Conservation (phyloP, 208 protist species). For the Leishmania aethiopica region DNA sequence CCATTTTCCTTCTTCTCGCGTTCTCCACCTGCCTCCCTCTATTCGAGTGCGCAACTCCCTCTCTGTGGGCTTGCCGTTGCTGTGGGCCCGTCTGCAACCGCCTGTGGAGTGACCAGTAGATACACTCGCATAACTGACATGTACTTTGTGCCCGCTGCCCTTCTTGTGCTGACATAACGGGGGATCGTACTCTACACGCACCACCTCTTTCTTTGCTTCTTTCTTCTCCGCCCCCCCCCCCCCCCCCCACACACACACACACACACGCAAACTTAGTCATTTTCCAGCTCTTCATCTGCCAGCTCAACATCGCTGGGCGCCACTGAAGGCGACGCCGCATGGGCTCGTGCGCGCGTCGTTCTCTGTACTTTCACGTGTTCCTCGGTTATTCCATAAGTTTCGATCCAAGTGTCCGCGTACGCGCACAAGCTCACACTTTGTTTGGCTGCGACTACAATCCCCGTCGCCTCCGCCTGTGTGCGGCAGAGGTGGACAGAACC, state of each 20-base stretch:
- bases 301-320: not conserved
- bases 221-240: not conserved
- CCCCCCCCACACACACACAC: too few species aligned
- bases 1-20: not conserved
- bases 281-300: not conserved
- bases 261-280: not conserved
- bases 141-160: not conserved
- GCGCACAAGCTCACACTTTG: not conserved
- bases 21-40: not conserved
- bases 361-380: not conserved
- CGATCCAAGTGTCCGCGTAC: not conserved
- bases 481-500: not conserved
- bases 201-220: not conserved
- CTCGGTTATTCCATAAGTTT: not conserved
- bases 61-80: not conserved
- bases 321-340: not conserved
- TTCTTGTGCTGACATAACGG: not conserved
- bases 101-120: not conserved
- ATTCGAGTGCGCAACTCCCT: not conserved
- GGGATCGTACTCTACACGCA: not conserved
- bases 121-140: not conserved
- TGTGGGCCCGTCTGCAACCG: not conserved
- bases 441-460: not conserved
- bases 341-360: not conserved
- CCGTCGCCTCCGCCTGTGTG: not conserved